Evolutionary conservation across 2,329 filamentous ascomycete genomes (phyloP).

Genomic region (Capronia coronata): DNA sequence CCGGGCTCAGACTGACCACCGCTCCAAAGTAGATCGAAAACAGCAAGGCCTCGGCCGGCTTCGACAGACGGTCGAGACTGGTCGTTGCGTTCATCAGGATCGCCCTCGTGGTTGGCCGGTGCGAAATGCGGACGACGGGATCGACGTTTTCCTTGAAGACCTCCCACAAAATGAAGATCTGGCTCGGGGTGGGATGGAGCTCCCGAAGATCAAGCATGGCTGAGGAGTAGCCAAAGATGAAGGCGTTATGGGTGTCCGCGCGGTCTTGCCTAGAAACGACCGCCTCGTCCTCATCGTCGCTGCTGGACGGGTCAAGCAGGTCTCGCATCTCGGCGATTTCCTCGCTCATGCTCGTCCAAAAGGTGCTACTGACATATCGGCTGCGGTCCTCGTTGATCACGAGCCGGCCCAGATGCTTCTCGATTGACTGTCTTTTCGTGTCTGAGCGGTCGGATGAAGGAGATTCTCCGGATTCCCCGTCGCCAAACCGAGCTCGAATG

Average conservation of each 20-base stretch:
- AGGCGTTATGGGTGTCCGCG: constrained; percentile 49
- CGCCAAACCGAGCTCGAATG: constrained; percentile 17
- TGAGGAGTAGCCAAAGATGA: constrained; percentile 56
- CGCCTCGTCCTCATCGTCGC: constrained; percentile 48
- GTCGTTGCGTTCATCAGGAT: constrained; percentile 47
- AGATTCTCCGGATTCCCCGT: constrained; percentile 8
- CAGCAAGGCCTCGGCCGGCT: constrained; percentile 50
- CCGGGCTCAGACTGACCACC: constrained; percentile 44
- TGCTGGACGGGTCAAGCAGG: constrained; percentile 52
- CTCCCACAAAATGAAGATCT: constrained; percentile 51
- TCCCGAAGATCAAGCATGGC: constrained; percentile 49
- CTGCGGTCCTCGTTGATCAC: constrained; percentile 55
- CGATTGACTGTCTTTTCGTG: constrained; percentile 27
- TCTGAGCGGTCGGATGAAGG: constrained; percentile 15
- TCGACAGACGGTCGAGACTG: constrained; percentile 45
- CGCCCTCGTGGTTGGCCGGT: constrained; percentile 49
- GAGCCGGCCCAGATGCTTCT: constrained; percentile 50
- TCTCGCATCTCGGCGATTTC: constrained; percentile 59
- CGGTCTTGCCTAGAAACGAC: constrained; percentile 42
- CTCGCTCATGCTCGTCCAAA: constrained; percentile 56
- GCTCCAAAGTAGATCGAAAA: constrained; percentile 57
- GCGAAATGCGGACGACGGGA: constrained; percentile 55
- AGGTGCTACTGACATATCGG: constrained; percentile 56
- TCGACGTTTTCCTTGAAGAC: constrained; percentile 56
- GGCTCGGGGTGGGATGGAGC: constrained; percentile 50